These are phyloP conservation scores for Sarcomyxa edulis DNA, from an alignment of 768 basidiomycete species.

Conservation along the genomic window DNA sequence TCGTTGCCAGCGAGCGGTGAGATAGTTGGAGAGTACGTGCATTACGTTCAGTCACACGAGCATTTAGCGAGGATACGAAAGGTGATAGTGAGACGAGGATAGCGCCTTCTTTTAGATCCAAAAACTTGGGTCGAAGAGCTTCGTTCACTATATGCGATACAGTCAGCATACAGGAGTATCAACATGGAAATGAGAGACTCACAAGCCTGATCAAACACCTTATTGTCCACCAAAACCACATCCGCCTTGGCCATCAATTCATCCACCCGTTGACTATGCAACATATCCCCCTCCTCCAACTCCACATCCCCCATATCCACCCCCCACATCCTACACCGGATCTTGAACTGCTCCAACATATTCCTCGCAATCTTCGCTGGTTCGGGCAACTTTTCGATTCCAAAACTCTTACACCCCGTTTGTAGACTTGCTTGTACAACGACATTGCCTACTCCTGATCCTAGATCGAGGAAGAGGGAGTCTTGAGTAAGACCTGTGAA, in stretches of 20 bases:
- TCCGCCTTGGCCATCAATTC: constrained; percentile 77
- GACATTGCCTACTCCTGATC: constrained; percentile 84
- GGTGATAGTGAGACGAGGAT: constrained; percentile 86
- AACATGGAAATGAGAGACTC: constrained; percentile 24
- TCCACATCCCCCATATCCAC: constrained; percentile 70
- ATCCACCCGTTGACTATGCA: constrained; percentile 57
- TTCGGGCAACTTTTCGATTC: constrained; percentile 70
- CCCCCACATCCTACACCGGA: constrained; percentile 90
- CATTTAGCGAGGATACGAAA: constrained; percentile 68
- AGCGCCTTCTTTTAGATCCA: constrained; percentile 92
- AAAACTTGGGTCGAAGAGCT: constrained; percentile 78
- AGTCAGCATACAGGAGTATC: constrained; percentile 6
- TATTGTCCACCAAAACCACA: constrained; percentile 88
- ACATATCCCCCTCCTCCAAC: constrained; percentile 84
- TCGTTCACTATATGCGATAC: constrained; percentile 64
- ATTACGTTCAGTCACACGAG: constrained; percentile 80
- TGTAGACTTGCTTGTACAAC: constrained; percentile 78
- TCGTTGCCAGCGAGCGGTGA: neutral
- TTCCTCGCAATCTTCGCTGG: constrained; percentile 77
- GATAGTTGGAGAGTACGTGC: constrained; percentile 31
- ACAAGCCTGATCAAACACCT: constrained; percentile 74
- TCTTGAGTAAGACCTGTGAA: constrained; percentile 50
- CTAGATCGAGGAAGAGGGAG: constrained; percentile 78
- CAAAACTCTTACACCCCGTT: constrained; percentile 72
- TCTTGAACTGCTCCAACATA: constrained; percentile 69